Base-by-base conservation (phyloP, 2,329 filamentous ascomycete species). In the Aspergillus pseudonomiae region DNA sequence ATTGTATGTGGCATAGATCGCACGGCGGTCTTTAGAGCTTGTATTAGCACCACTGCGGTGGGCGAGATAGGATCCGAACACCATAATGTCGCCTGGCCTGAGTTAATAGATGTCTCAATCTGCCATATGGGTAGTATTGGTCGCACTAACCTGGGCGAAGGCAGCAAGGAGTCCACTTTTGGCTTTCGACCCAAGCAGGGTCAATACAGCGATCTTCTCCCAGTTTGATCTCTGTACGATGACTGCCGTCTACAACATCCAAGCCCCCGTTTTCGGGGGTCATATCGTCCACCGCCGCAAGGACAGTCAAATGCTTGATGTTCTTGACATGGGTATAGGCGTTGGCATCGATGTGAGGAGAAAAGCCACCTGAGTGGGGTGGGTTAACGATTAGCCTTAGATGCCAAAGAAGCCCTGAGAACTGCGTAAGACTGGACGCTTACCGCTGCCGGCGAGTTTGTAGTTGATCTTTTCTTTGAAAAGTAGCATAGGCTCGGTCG, bases 391-490 rank as follows among this genome's bases (percentile, higher is more conserved):
- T 41, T 30, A 50, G 26, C 16, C 6, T 16, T 7, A 19, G 16
- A 32, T 11, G 41, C 12, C 34, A 7, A 19, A 28, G 34, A 14
- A 55, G 9, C 34, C 19, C 7, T 24, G 12, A 21, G 39, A 41
- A 3, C 14, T 4, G 36, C 10, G 14, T 28, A 11, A n/a, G 3
- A 21, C 36, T 11, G 30, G 26, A 30, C 19, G 36, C 63, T 57
- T 56, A 72, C 77, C 78, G 62, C 78, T 78, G n/a, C 75, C 78
- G 2, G 78, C 71, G 7, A 79, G 70, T 63, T 80, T 79, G 66
- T 80, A 80, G 63, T 80, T 80, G 59, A 81, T 80, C 67, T 81
- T 81, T 61, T 81, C 78, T 50, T 81, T 80, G 71, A 81, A 81
- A 1, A 81, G 71, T 21, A 79, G 62, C 77, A 81, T 80, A 6